phyloP scores from a whole-genome alignment of 306 rosid genomes.

The Gastrolobium bilobum region DNA sequence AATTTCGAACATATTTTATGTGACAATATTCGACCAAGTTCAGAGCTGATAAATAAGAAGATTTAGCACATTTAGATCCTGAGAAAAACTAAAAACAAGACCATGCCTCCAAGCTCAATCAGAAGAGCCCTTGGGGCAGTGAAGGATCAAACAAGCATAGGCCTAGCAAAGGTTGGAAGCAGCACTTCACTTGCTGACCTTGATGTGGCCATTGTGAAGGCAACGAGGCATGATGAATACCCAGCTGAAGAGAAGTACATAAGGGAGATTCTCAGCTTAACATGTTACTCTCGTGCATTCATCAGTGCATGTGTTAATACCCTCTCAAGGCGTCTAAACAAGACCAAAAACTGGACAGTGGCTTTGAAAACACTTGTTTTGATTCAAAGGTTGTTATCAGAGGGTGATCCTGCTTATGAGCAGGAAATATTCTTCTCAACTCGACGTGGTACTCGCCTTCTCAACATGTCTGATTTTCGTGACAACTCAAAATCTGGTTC shows the following conservation, averaged over 20 bases:
- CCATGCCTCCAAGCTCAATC: conserved; percentile 75
- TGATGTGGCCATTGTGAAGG: conserved; percentile 94
- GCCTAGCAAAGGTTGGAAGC: conserved; percentile 92
- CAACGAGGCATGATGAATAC: conserved; percentile 83
- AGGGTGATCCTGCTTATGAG: conserved; percentile 98
- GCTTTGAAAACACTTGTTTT: conserved; percentile 78
- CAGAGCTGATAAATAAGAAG: conserved; percentile 26
- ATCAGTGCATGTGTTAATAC: conserved; percentile 80
- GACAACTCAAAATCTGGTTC: conserved; percentile 62
- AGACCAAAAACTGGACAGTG: conserved; percentile 85
- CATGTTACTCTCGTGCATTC: conserved; percentile 81
- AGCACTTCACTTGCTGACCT: conserved; percentile 85
- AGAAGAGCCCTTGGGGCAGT: conserved; percentile 90
- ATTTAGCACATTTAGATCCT: background rate
- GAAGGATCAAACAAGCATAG: conserved; percentile 94
- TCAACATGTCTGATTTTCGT: conserved; percentile 89
- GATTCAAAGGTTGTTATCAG: conserved; percentile 74
- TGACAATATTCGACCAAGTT: conserved; percentile 18
- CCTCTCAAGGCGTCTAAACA: conserved; percentile 80
- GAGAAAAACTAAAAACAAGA: background rate
- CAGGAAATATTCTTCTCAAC: conserved; percentile 94
- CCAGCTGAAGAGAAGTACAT: conserved; percentile 84
- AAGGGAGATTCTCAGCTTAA: conserved; percentile 84
- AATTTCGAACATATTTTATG: conserved; percentile 28
- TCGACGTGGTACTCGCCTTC: conserved; percentile 84